Evolutionary conservation across 768 basidiomycete genomes (phyloP).

Genomic region (Mrakia blollopis): DNA sequence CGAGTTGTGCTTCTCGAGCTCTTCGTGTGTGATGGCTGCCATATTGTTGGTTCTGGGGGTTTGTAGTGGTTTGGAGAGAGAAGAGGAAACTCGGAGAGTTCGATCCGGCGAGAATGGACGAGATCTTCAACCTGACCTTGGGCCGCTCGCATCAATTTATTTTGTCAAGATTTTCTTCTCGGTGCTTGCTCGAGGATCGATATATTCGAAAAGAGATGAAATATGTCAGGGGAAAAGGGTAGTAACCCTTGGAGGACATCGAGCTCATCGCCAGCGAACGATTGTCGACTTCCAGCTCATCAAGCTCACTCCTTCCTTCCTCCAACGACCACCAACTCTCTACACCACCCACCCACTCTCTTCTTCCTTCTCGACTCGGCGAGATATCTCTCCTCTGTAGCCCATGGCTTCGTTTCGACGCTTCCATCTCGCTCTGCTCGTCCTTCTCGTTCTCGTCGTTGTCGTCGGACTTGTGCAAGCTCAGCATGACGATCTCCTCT

Average conservation of each 20-base stretch:
- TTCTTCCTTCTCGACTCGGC: not conserved
- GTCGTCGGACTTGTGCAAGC: not conserved
- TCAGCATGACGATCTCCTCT: not conserved
- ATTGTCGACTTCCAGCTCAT: not conserved
- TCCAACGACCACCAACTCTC: not conserved
- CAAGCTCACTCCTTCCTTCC: not conserved
- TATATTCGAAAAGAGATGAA: too few species aligned
- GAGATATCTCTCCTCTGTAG: not conserved
- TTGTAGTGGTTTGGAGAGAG: not conserved
- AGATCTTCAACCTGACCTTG: too few species aligned
- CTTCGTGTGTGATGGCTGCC: slow-evolving; percentile 10
- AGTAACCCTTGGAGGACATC: too few species aligned
- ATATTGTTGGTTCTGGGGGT: too few species aligned
- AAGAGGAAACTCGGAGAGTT: not conserved
- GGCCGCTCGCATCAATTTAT: too few species aligned
- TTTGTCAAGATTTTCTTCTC: too few species aligned
- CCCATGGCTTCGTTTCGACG: not conserved
- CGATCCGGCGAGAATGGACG: too few species aligned
- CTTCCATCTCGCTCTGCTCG: not conserved
- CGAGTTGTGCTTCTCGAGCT: slow-evolving; percentile 23
- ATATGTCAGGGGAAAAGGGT: not conserved
- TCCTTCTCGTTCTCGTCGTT: not conserved
- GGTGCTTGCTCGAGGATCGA: too few species aligned
- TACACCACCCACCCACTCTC: not conserved
- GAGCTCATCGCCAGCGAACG: not conserved